A percentile compares a stretch with the other conserved stretches of the same genome.
Conservation (phyloP, 2,329 filamentous ascomycete genomes). For the Chaetomiaceae sp. region DNA sequence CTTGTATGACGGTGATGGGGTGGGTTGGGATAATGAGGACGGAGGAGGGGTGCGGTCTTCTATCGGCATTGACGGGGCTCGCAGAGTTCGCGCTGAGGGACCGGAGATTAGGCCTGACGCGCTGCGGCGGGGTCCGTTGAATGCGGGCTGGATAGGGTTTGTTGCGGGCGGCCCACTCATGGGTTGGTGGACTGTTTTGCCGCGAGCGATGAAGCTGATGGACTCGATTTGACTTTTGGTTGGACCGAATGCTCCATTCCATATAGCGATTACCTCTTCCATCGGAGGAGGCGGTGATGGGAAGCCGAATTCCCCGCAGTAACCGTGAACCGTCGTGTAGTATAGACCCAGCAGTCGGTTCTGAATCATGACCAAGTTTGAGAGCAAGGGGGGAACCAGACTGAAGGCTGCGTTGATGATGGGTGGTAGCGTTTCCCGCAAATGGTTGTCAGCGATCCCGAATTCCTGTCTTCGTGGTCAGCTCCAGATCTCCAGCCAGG, state of each 20-base stretch:
- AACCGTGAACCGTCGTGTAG: constrained; percentile 72
- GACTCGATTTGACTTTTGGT: constrained; percentile 63
- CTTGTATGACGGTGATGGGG: constrained; percentile 27
- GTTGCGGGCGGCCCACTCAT: constrained; percentile 34
- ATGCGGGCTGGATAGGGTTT: constrained; percentile 5
- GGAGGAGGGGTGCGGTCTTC: constrained; percentile 27
- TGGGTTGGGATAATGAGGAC: too few species aligned
- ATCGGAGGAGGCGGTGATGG: constrained; percentile 69
- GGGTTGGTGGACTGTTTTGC: constrained; percentile 58
- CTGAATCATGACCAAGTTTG: constrained; percentile 68
- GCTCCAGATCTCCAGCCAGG: not conserved
- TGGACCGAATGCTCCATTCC: constrained; percentile 60
- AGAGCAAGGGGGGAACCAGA: constrained; percentile 68
- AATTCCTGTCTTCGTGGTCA: constrained; percentile 53
- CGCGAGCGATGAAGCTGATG: constrained; percentile 59
- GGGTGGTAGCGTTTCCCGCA: constrained; percentile 66
- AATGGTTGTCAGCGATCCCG: constrained; percentile 66
- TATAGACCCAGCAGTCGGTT: constrained; percentile 72
- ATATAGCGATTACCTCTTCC: constrained; percentile 63
- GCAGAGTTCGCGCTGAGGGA: constrained; percentile 31
- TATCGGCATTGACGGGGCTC: constrained; percentile 31
- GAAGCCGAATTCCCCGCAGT: constrained; percentile 64
- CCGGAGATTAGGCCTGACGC: constrained; percentile 42
- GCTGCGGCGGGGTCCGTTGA: constrained; percentile 38
- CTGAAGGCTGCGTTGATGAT: constrained; percentile 67